phyloP scores from a whole-genome alignment of 1,284 basidiomycete genomes.

The Vanrija sp. region DNA sequence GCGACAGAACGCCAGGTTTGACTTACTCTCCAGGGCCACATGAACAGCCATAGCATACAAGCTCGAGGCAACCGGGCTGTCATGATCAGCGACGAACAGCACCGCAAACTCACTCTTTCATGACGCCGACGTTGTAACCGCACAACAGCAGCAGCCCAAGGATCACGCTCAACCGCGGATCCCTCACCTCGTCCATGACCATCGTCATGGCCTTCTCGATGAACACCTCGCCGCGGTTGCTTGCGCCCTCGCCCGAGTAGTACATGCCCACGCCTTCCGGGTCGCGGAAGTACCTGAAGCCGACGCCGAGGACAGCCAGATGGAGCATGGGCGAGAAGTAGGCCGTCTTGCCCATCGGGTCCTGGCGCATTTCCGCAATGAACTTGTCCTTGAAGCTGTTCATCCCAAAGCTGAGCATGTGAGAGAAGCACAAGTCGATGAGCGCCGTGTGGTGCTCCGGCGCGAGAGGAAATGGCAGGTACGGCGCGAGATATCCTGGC shows the following conservation, averaged over 20 bases:
- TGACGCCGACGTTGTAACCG: conserved; percentile 17
- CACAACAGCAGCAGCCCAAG: conserved; percentile 12
- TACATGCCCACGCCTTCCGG: conserved; percentile 11
- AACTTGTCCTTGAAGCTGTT: conserved; percentile 20
- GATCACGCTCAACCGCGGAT: conserved; percentile 17
- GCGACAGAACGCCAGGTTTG: background rate
- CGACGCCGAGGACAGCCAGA: conserved; percentile 16
- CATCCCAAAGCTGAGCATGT: conserved; percentile 17
- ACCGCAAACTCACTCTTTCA: conserved; percentile 14
- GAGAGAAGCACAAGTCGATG: conserved; percentile 17
- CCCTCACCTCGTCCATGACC: conserved; percentile 13
- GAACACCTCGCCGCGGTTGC: conserved; percentile 14
- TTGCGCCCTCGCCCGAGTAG: conserved; percentile 4
- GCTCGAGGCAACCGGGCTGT: conserved; percentile 2
- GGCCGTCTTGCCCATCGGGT: conserved; percentile 10
- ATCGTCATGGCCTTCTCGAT: conserved; percentile 12
- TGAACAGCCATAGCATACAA: conserved; percentile 3
- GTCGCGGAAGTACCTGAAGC: conserved; percentile 20
- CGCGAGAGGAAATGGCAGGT: conserved; percentile 22
- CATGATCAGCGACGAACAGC: background rate
- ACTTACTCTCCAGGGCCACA: conserved; percentile 1
- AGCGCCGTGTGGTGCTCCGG: conserved; percentile 16
- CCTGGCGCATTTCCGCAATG: conserved; percentile 15
- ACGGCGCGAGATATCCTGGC: conserved; percentile 21
- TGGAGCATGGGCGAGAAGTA: conserved; percentile 24